These are phyloP conservation scores for Pilobolus umbonatus DNA, from an alignment of 192 early-diverging fungal genomes.

Conservation along the genomic window DNA sequence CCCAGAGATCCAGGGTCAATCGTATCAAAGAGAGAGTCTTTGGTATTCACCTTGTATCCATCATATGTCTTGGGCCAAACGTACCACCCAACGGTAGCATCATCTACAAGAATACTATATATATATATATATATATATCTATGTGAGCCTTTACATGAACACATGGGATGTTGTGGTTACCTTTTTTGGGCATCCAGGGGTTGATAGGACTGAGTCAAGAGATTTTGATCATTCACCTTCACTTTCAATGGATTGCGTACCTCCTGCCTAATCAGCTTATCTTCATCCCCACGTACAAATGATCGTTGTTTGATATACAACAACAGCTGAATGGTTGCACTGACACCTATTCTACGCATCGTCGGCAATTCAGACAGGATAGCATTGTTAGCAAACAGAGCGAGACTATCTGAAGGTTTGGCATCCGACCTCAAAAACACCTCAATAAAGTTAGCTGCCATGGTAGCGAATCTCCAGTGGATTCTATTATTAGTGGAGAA, in stretches of 20 bases:
- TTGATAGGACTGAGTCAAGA: constrained; percentile 30
- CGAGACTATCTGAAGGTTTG: constrained; percentile 46
- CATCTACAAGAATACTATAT: constrained; percentile 58
- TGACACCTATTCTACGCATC: constrained; percentile 62
- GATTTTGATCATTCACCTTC: neutral
- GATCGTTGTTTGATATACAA: constrained; percentile 69
- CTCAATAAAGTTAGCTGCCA: constrained; percentile 80
- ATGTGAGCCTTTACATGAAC: no score
- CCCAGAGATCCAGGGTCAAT: constrained; percentile 56
- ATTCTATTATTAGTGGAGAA: constrained; percentile 55
- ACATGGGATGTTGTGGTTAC: no score
- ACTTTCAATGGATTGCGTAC: constrained; percentile 39
- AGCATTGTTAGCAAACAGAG: constrained; percentile 51
- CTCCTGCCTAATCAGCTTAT: constrained; percentile 38
- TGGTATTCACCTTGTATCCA: constrained; percentile 43
- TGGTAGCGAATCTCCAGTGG: constrained; percentile 81
- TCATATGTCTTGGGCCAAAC: constrained; percentile 66
- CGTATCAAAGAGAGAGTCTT: constrained; percentile 35
- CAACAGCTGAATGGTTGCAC: constrained; percentile 56
- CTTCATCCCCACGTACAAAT: constrained; percentile 41
- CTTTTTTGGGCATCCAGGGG: neutral
- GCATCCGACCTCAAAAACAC: constrained; percentile 60
- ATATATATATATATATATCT: neutral
- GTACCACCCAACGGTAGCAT: constrained; percentile 67
- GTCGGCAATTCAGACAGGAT: constrained; percentile 69